Evolutionary conservation across 495 filamentous ascomycete species (phyloP), one percentile per base, ranked within the genome.

Genomic region (Entonaema liquescens): DNA sequence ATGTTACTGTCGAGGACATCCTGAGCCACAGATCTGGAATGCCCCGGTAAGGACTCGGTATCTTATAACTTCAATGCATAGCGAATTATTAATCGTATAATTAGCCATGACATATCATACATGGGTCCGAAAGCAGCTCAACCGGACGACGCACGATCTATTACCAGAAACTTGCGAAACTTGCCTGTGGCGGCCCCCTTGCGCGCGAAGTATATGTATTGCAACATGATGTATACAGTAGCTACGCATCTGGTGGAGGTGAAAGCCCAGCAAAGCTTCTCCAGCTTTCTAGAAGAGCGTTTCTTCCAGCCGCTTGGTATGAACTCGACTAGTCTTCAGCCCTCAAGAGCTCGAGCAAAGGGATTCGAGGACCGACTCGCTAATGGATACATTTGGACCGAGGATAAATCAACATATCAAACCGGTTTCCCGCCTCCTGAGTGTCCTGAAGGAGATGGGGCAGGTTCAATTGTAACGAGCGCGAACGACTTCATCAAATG

Each of bases 401-500:
- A 63, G 47, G 31, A 65, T 3, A 31, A 33, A 0, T 59, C 55
- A 28, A 36, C 38, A 5, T 71, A 75, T 5, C 11, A 13, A n/a
- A n/a, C n/a, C 4, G 59, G 52, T 2, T 70, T 47, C 17, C 17
- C 17, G 8, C 17, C 42, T 8, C 42, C 19, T 0, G 42, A 47
- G 0, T 47, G 42, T 23, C 42, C 42, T 9, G 42, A 47, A 19
- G 42, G 42, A 21, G 42, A 47, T 9, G 42, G 42, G 1, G 42
- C 42, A 19, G 42, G 42, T 12, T 47, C 42, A 8, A 47, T 74
- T 31, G 23, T 6, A 29, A 17, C 7, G 3, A 85, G 76, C 52
- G 86, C 83, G 5, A 76, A 84, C 4, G 86, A 88, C 66, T 87
- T 83, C 38, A 72, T 84, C 0, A 80, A 80, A 36, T 88, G 84